These are phyloP conservation scores for Xanthoparmelia taractica DNA, from an alignment of 495 filamentous ascomycete species.

Conservation along the genomic window DNA sequence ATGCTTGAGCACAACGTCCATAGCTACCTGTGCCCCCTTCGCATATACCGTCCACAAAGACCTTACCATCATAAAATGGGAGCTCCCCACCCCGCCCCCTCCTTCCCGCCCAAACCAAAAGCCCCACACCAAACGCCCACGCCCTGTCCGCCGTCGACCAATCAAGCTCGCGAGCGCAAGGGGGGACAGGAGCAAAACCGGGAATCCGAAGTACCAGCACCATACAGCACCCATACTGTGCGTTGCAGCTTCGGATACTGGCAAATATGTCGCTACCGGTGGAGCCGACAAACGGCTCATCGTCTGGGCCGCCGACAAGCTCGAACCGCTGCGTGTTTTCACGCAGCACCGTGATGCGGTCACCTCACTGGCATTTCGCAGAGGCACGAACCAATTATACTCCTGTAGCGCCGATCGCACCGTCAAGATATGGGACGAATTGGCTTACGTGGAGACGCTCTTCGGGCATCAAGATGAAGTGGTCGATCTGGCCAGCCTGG, in stretches of 20 bases:
- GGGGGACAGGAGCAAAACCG: slow-evolving; percentile 54
- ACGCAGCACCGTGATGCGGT: slow-evolving; percentile 87
- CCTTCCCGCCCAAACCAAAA: slow-evolving; percentile 40
- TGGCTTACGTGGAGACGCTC: slow-evolving; percentile 88
- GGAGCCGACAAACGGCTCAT: slow-evolving; percentile 73
- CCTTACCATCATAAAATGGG: slow-evolving; percentile 78
- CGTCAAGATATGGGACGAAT: slow-evolving; percentile 76
- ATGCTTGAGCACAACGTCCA: slow-evolving; percentile 65
- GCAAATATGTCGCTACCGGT: slow-evolving; percentile 85
- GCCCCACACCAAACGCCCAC: slow-evolving; percentile 54
- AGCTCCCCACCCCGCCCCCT: slow-evolving; percentile 45
- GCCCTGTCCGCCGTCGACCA: slow-evolving; percentile 61
- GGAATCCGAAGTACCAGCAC: slow-evolving; percentile 58
- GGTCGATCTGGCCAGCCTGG: slow-evolving; percentile 70
- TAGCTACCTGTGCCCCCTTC: slow-evolving; percentile 69
- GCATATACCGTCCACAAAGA: slow-evolving; percentile 86
- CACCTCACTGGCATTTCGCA: slow-evolving; percentile 73
- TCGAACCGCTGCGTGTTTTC: slow-evolving; percentile 75
- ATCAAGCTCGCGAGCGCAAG: slow-evolving; percentile 58
- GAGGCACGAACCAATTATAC: slow-evolving; percentile 87
- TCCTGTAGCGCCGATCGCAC: slow-evolving; percentile 82
- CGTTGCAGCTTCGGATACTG: slow-evolving; percentile 79
- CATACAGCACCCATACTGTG: slow-evolving; percentile 70
- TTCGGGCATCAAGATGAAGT: slow-evolving; percentile 94
- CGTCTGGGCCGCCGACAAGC: slow-evolving; percentile 71